Base-by-base conservation (phyloP, 768 basidiomycete species). In the Paxillus ammoniavirescens region DNA sequence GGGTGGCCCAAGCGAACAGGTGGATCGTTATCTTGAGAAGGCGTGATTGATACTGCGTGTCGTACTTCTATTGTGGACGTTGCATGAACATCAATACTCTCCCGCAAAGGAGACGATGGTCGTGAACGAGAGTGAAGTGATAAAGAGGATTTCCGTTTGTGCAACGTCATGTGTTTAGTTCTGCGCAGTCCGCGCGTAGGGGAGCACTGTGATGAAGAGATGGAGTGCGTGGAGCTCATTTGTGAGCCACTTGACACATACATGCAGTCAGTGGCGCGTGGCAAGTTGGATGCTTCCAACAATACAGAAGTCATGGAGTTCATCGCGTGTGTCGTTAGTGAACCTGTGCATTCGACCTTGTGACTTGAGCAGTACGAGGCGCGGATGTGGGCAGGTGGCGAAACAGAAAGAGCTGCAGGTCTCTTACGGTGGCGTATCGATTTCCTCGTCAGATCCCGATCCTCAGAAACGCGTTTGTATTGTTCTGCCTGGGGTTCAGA, bases 1-100 rank as follows among this genome's bases (percentile, higher is more conserved):
- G 81, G 80, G 56, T 79, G 79, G 1, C 81, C 81, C 28, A 82
- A 67, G 8, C 75, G 77, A 47, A 71, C 67, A 33, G 52, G 58
- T 40, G 70, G 61, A 18, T 62, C 62, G 7, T 54, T 61, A 36
- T 62, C 64, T 47, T 43, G 53, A 47, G 61, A 61, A 47, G 68
- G 44, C 41, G 61, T 52, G 36, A 57, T 40, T 28, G 68, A 70
- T 1, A 49, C 38, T 2, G 50, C 49, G 7, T 50, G 60, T 45
- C 62, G 59, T 35, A 43, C 37, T 40, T 68, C 67, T 17, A 44
- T 36, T 18, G 61, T 23, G 14, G 59, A 65, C 15, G 54, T 45
- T 47, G 60, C 47, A 38, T 37, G 47, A 17, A 50, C 47, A 8
- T 64, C 66, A 47, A 63, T 43, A 13, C 64, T 59, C 26, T 45